Conservation (phyloP, 1,284 basidiomycete species). For the Boletus holoroseus region DNA sequence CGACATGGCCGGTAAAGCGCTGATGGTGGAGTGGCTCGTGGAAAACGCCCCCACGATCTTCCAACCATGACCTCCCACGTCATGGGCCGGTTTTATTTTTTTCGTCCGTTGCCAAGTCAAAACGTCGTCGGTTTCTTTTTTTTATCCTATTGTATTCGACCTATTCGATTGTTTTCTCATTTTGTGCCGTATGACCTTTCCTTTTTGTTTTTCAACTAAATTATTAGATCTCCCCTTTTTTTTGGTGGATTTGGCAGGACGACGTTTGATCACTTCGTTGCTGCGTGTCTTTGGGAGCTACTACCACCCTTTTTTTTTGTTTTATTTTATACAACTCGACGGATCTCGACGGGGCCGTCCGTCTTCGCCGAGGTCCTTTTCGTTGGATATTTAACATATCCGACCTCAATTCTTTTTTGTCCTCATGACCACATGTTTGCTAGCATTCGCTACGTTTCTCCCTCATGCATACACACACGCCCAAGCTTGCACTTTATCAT, state of each 20-base stretch:
- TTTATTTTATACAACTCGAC: neutral
- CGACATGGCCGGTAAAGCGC: conserved; percentile 94
- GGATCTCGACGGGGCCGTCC: no score
- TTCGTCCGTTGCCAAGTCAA: neutral
- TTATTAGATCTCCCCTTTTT: conserved; percentile 20
- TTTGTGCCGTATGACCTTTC: conserved; percentile 14
- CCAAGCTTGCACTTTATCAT: neutral
- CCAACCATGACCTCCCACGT: conserved; percentile 5
- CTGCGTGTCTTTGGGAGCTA: neutral
- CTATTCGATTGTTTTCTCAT: conserved; percentile 3
- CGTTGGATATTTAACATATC: neutral
- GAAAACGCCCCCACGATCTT: conserved; percentile 78
- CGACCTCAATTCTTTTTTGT: neutral
- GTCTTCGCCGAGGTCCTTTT: neutral
- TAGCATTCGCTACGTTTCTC: conserved; percentile 1
- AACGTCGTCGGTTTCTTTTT: neutral
- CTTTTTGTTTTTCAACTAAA: conserved; percentile 11
- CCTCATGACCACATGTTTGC: neutral
- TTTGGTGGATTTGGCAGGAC: conserved; percentile 7
- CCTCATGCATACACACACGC: neutral
- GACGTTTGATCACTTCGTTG: conserved; percentile 1
- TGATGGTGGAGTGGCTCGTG: conserved; percentile 87
- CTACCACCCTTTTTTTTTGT: neutral
- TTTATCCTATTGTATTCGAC: conserved; percentile 29
- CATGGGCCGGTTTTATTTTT: neutral